Conservation (phyloP, 176 grass and related monocot genomes). For the Oryza brachyantha region DNA sequence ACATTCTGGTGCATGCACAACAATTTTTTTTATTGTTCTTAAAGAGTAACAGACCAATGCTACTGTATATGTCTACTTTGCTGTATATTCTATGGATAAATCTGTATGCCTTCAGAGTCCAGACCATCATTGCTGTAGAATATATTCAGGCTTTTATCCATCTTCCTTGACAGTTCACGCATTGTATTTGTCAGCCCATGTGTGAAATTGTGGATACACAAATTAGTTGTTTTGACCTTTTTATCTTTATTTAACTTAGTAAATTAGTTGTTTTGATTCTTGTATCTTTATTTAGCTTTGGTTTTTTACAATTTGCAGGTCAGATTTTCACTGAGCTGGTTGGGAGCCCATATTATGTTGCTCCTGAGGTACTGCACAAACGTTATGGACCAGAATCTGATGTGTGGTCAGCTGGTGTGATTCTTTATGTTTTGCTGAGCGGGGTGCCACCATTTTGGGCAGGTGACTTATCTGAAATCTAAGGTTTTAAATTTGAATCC, state of each 20-base stretch:
- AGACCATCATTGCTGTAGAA: neutral
- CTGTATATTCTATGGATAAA: neutral
- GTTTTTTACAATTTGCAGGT: slow-evolving; percentile 35
- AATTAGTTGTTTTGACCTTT: neutral
- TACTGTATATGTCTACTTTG: neutral
- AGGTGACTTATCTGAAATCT: slow-evolving; percentile 39
- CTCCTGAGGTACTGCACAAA: slow-evolving; percentile 84
- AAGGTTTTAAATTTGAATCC: slow-evolving; percentile 3
- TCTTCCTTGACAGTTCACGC: neutral
- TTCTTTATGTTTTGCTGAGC: slow-evolving; percentile 83
- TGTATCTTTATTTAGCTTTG: neutral
- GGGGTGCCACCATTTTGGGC: slow-evolving; percentile 96
- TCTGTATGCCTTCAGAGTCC: neutral
- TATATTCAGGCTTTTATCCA: neutral
- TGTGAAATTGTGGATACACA: slow-evolving; percentile 1
- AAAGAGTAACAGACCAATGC: neutral
- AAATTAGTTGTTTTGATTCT: neutral
- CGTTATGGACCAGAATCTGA: slow-evolving; percentile 82
- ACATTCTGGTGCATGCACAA: neutral
- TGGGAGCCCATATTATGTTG: slow-evolving; percentile 85
- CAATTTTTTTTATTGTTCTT: neutral
- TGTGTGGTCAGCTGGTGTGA: slow-evolving; percentile 86
- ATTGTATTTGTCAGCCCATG: neutral
- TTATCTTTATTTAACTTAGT: neutral
- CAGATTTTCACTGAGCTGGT: slow-evolving; percentile 82